A percentile compares a stretch with the other conserved stretches of the same genome.
These are phyloP conservation scores for Neonectria coccinea DNA, from an alignment of 2,329 filamentous ascomycete genomes.

Conservation along the genomic window DNA sequence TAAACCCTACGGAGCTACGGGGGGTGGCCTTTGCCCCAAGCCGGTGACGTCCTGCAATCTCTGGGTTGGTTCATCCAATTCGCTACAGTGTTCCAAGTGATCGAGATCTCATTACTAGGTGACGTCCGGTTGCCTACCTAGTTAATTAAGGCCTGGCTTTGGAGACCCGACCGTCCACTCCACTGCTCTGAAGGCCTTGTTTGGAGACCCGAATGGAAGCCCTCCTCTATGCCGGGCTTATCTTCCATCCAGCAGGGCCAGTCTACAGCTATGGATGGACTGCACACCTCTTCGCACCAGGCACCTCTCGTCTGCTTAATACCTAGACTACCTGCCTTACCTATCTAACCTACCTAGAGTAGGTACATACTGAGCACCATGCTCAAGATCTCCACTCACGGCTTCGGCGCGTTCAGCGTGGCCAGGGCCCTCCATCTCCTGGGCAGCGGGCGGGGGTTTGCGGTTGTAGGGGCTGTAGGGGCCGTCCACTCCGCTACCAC, in stretches of 20 bases:
- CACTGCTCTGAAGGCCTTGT: neutral
- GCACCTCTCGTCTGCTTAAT: neutral
- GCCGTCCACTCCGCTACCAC: constrained; percentile 27
- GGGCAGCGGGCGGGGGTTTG: neutral
- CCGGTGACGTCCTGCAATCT: constrained; percentile 35
- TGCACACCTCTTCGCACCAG: neutral
- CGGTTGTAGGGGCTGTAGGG: constrained; percentile 6
- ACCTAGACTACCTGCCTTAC: no score
- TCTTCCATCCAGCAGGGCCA: constrained; percentile 5
- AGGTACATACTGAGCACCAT: neutral
- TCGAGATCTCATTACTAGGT: constrained; percentile 38
- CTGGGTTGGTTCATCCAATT: constrained; percentile 41
- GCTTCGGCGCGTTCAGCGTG: constrained; percentile 20
- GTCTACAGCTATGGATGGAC: no score
- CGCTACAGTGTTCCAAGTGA: constrained; percentile 34
- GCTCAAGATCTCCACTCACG: neutral
- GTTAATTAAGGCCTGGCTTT: constrained; percentile 23
- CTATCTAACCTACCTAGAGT: no score
- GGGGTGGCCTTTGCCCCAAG: constrained; percentile 20
- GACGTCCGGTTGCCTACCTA: constrained; percentile 14
- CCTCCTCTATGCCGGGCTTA: constrained; percentile 15
- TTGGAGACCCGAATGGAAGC: neutral
- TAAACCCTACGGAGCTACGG: neutral
- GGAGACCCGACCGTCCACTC: constrained; percentile 2
- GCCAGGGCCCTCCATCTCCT: constrained; percentile 3